Conservation (phyloP, 257 asterid genomes). For the Nicotiana undulata region DNA sequence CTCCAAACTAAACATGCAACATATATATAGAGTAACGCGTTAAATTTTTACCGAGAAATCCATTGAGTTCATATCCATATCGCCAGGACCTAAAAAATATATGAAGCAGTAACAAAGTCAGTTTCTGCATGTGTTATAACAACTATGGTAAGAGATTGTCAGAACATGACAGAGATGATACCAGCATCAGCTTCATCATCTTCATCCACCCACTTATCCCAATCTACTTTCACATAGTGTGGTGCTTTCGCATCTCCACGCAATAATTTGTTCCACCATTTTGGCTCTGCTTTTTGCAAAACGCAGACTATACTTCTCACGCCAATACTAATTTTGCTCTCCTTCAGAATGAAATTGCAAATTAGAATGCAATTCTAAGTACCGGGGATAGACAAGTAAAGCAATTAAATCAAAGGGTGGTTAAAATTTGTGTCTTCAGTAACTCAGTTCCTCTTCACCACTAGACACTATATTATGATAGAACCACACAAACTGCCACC, state of each 20-base stretch:
- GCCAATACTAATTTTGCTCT: constrained; percentile 72
- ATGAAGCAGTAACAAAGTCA: not conserved
- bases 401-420: not conserved
- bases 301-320: constrained; percentile 61
- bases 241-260: constrained; percentile 78
- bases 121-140: not conserved
- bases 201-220: constrained; percentile 98
- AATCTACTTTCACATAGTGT: constrained; percentile 83
- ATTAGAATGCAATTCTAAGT: not conserved
- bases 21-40: not conserved
- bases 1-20: not conserved
- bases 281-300: constrained; percentile 73
- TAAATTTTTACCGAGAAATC: constrained; percentile 70
- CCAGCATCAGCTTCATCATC: constrained; percentile 64
- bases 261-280: constrained; percentile 84
- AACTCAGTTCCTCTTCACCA: not conserved
- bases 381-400: not conserved
- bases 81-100: constrained; percentile 53
- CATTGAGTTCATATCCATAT: constrained; percentile 79
- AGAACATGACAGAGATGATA: not conserved
- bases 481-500: not conserved
- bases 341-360: constrained; percentile 31
- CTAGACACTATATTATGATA: not conserved
- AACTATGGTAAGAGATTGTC: not conserved
- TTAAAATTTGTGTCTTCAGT: not conserved